Evolutionary conservation across 2,329 filamentous ascomycete genomes (phyloP).

Genomic region (Beauveria brongniartii): DNA sequence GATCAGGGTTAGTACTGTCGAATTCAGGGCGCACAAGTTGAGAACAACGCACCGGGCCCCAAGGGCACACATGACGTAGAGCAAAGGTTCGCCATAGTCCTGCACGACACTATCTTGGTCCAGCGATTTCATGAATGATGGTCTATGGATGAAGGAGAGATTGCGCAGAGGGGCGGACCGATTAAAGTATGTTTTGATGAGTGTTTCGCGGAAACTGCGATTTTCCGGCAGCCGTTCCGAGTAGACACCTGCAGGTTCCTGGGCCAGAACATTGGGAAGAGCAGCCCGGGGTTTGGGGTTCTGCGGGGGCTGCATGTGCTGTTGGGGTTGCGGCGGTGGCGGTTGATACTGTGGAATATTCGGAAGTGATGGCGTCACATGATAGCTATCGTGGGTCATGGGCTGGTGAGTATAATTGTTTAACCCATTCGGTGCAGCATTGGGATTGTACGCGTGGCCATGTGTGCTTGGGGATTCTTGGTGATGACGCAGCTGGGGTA

Average conservation of each 20-base stretch:
- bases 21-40: too few relatives aligned
- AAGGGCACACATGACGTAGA: constrained; percentile 20
- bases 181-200: constrained; percentile 17
- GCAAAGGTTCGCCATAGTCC: constrained; percentile 17
- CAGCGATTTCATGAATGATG: constrained; percentile 19
- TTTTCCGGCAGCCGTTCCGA: constrained; percentile 16
- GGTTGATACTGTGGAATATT: constrained; percentile 3
- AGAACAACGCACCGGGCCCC: constrained; percentile 14
- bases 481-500: constrained; percentile 5
- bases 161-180: constrained; percentile 18
- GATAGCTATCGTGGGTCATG: not conserved
- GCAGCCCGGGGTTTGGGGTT: not conserved
- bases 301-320: not conserved
- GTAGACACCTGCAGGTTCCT: constrained; percentile 9
- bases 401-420: not conserved
- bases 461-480: not conserved
- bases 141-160: constrained; percentile 18
- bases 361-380: not conserved
- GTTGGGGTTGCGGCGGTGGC: constrained; percentile 1
- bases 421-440: not conserved
- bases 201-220: constrained; percentile 6
- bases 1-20: not conserved
- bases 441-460: not conserved
- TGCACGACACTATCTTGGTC: constrained; percentile 15
- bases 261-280: not conserved